Evolutionary conservation across 768 basidiomycete species (phyloP), one percentile per base, ranked within the genome.

Genomic region (Brasilioporus rufonigricans): DNA sequence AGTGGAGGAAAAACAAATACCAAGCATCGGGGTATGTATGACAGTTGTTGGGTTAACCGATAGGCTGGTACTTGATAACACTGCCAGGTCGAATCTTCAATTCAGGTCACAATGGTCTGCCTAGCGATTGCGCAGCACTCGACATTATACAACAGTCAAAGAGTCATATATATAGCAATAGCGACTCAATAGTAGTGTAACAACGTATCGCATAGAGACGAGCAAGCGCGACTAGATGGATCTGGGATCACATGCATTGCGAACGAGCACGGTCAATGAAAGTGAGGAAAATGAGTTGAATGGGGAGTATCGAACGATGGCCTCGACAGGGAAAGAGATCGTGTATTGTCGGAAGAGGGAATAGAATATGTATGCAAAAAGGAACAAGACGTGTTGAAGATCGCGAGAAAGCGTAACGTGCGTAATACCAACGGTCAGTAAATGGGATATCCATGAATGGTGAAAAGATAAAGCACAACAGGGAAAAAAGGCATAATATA

Each of bases 11-110:
- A 50, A n/a, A 21, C 16, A 44, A 36, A 41, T 63, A 63, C 62
- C 62, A 2, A 63, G 59, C 62, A 63, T 63, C 46, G 11, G 32
- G 16, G 46, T 24, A 18, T 12, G 46, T 24, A 18, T 12, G 0
- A n/a, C 38, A 19, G 19, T 7, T 29, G n/a, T 19, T 24, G 12
- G 40, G 21, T 23, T 47, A 36, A 18, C 32, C 32, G 12, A 33
- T 14, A 11, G 27, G 33, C 33, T 33, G 3, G n/a, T n/a, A n/a
- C n/a, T n/a, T n/a, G 33, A 33, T 33, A 11, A 9, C 9, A 29
- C 9, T 29, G 27, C 27, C n/a, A n/a, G n/a, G n/a, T n/a, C n/a
- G n/a, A n/a, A n/a, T n/a, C n/a, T n/a, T n/a, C n/a, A n/a, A n/a
- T n/a, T n/a, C n/a, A n/a, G n/a, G n/a, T n/a, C n/a, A n/a, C n/a